Base-by-base conservation (phyloP, 1,284 basidiomycete species). In the Leccinum fallax region DNA sequence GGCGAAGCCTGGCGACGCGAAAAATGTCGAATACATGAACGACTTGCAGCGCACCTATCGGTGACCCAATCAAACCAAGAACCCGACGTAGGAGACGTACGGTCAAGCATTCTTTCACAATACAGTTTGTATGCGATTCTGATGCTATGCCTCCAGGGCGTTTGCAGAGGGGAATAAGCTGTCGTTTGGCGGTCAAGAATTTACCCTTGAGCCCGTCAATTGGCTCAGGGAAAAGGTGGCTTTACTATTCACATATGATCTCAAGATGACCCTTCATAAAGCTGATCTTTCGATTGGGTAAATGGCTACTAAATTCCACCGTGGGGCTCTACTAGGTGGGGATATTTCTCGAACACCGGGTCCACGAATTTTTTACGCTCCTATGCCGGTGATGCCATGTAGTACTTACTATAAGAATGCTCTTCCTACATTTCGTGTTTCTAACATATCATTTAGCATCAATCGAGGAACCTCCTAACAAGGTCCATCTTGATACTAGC, bases 401-500 rank as follows among this genome's bases (percentile, higher is more conserved):
- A 59, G 4, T 16, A 49, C 13, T 21, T 30, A 30, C 28, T 30
- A 7, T 3, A 11, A 0, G 2, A 13, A 26, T 11, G 11, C 7
- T 34, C 32, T 19, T 4, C 46, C 7, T 7, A 36, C 2, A 16
- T 26, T 2, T 36, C 9, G 1, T 34, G 10, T 24, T 43, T 19
- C 38, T 65, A 5, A 69, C 15, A 1, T 28, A 0, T 28, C 4
- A 15, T 49, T n/a, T 56, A 69, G 67, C 62, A 1, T 61, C 61
- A 5, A 2, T 67, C 13, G 66, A 67, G 48, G 65, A 69, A 26
- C 10, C 65, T n/a, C 65, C 68, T 5, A 69, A 66, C 57, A 46
- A 46, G 54, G 40, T 69, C 4, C 65, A 66, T 46, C 40, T 66
- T 15, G 46, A 69, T 38, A 55, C 21, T 19, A 61, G 67, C 0